Conservation (phyloP, 1,139 yeast genomes). For the Diutina siamensis region DNA sequence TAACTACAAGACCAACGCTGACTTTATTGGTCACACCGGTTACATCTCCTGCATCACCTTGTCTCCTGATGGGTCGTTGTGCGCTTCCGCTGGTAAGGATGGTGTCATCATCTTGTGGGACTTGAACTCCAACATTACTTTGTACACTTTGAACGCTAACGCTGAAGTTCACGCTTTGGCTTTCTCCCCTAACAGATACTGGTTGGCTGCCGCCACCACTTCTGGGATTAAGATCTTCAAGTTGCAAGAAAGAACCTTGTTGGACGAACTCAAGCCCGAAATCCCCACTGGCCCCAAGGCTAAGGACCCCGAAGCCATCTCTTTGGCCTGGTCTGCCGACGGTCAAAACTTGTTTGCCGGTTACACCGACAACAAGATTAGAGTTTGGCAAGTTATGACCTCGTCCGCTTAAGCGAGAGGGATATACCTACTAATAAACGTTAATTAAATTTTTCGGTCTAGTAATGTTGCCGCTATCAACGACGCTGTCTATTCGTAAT, state of each 20-base stretch:
- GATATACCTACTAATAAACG: background rate
- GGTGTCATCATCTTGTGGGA: conserved; percentile 99
- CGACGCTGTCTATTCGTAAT: background rate
- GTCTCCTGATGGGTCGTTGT: conserved; percentile 99
- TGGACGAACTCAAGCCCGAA: conserved; percentile 98
- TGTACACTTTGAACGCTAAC: conserved; percentile 92
- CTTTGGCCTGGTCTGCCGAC: conserved; percentile 99
- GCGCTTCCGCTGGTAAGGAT: conserved; percentile 99
- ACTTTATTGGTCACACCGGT: conserved; percentile 99
- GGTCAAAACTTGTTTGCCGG: conserved; percentile 99
- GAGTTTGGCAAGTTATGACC: conserved; percentile 99
- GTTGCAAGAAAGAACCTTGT: conserved; percentile 90
- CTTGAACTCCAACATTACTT: conserved; percentile 76
- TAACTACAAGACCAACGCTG: conserved; percentile 84
- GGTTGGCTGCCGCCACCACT: conserved; percentile 99
- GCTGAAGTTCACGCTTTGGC: conserved; percentile 98
- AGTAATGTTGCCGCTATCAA: background rate
- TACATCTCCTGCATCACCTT: conserved; percentile 95
- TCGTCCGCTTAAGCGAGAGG: conserved; percentile 39
- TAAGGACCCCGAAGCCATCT: conserved; percentile 97
- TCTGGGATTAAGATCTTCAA: conserved; percentile 97
- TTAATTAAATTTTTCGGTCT: background rate
- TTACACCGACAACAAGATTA: conserved; percentile 98
- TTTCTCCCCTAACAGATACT: conserved; percentile 99
- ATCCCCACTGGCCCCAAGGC: conserved; percentile 83